phyloP scores from a whole-genome alignment of 805 yeast genomes.

The Tetrapisispora nanseiensis region DNA sequence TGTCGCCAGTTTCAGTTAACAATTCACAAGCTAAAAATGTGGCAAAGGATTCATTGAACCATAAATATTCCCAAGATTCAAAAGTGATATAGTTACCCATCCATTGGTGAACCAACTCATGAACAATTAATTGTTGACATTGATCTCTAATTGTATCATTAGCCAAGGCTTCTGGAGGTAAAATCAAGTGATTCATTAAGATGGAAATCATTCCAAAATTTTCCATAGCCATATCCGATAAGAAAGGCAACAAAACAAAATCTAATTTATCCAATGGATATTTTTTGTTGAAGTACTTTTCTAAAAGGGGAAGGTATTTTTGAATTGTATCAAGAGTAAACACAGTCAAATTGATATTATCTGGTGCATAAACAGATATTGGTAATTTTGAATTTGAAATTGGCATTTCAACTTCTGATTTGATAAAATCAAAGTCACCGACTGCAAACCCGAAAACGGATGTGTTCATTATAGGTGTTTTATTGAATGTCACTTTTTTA shows the following conservation, averaged over 20 bases:
- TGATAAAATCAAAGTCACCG: constrained; percentile 55
- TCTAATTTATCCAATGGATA: constrained; percentile 62
- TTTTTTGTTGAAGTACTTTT: constrained; percentile 32
- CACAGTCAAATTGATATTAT: constrained; percentile 36
- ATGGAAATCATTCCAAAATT: constrained; percentile 64
- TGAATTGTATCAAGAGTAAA: constrained; percentile 43
- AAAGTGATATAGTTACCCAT: constrained; percentile 60
- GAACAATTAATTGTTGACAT: constrained; percentile 50
- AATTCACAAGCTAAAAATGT: constrained; percentile 55
- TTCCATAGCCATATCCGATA: constrained; percentile 74
- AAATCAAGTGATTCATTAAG: constrained; percentile 40
- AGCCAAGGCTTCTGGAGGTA: constrained; percentile 28
- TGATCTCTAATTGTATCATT: constrained; percentile 23
- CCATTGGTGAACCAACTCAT: constrained; percentile 76
- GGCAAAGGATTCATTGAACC: constrained; percentile 75
- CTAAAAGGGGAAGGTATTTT: constrained; percentile 40
- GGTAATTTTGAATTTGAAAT: constrained; percentile 30
- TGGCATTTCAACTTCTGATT: constrained; percentile 21
- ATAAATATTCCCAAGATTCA: constrained; percentile 56
- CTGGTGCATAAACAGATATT: constrained; percentile 44
- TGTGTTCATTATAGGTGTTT: constrained; percentile 50
- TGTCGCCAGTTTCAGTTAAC: constrained; percentile 25
- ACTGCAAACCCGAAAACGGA: constrained; percentile 59
- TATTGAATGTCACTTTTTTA: constrained; percentile 36
- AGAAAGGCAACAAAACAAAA: constrained; percentile 56